These are phyloP conservation scores for Paulinella micropora DNA, from an alignment of 78 protist species.

Conservation along the genomic window DNA sequence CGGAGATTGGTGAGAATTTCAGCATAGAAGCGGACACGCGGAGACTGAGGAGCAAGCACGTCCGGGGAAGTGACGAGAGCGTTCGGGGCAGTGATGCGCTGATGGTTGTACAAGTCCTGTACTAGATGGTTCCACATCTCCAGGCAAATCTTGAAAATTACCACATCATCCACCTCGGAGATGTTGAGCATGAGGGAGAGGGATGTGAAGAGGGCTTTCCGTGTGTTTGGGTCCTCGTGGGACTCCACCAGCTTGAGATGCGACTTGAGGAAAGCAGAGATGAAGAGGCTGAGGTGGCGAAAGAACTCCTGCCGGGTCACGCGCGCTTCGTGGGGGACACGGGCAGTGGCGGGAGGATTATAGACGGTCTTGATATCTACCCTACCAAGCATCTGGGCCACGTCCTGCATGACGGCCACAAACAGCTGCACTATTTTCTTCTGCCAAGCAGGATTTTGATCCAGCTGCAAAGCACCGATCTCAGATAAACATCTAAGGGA, in stretches of 20 bases:
- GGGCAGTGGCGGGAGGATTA: neutral
- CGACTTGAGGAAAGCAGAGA: constrained; percentile 55
- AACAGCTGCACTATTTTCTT: neutral
- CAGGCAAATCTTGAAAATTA: constrained; percentile 76
- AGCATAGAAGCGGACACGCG: constrained; percentile 39
- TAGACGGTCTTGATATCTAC: neutral
- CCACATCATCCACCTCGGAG: constrained; percentile 44
- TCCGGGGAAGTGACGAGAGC: neutral
- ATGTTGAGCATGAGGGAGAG: constrained; percentile 50
- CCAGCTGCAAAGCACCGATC: constrained; percentile 34
- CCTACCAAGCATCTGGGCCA: neutral
- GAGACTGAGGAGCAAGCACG: neutral
- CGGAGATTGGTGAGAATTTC: constrained; percentile 59
- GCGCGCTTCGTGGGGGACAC: neutral
- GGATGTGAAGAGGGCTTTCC: constrained; percentile 28
- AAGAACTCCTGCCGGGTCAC: constrained; percentile 6
- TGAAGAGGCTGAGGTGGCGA: constrained; percentile 32
- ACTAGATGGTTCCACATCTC: constrained; percentile 77
- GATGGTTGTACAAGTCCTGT: constrained; percentile 23
- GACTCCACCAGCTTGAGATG: constrained; percentile 53
- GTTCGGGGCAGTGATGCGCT: neutral
- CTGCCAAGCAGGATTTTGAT: neutral
- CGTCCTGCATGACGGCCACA: neutral
- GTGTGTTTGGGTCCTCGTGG: neutral
- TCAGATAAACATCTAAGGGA: constrained; percentile 76